phyloP scores from a whole-genome alignment of 2,329 filamentous ascomycete genomes.

The Pseudomassariella vexata region DNA sequence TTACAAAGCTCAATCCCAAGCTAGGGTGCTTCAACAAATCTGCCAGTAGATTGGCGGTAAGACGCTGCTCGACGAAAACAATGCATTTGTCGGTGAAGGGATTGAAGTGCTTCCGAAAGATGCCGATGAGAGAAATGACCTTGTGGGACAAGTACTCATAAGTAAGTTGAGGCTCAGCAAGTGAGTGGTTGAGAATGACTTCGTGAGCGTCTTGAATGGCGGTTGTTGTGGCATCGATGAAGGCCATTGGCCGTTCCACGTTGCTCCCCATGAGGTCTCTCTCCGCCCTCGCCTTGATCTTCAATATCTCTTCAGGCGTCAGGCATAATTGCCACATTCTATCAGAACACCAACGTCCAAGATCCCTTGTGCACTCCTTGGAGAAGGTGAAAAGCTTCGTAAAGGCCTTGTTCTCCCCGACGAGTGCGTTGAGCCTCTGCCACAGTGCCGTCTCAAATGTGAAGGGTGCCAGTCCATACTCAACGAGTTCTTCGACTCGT shows the following conservation, averaged over 20 bases:
- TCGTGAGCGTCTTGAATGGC: slow-evolving; percentile 53
- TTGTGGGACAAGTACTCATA: slow-evolving; percentile 62
- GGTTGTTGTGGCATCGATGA: slow-evolving; percentile 15
- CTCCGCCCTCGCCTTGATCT: slow-evolving; percentile 52
- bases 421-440: slow-evolving; percentile 41
- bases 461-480: slow-evolving; percentile 41
- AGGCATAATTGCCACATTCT: slow-evolving; percentile 70
- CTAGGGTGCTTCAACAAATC: slow-evolving; percentile 56
- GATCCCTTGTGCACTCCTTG: slow-evolving; percentile 51
- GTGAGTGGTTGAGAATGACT: slow-evolving; percentile 46
- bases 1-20: slow-evolving; percentile 52
- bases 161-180: slow-evolving; percentile 27
- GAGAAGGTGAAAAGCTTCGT: slow-evolving; percentile 54
- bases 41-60: slow-evolving; percentile 68
- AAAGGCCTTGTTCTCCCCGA: slow-evolving; percentile 41
- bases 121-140: slow-evolving; percentile 54
- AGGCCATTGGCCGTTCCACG: slow-evolving; percentile 15
- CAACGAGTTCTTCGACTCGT: slow-evolving; percentile 53
- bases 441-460: slow-evolving; percentile 62
- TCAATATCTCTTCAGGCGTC: slow-evolving; percentile 53
- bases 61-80: slow-evolving; percentile 76
- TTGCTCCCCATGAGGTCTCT: slow-evolving; percentile 27
- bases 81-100: slow-evolving; percentile 64
- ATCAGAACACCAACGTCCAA: slow-evolving; percentile 84
- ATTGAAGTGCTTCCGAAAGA: slow-evolving; percentile 59